Base-by-base conservation (phyloP, 2,329 filamentous ascomycete genomes). In the Aspergillus caelatus region DNA sequence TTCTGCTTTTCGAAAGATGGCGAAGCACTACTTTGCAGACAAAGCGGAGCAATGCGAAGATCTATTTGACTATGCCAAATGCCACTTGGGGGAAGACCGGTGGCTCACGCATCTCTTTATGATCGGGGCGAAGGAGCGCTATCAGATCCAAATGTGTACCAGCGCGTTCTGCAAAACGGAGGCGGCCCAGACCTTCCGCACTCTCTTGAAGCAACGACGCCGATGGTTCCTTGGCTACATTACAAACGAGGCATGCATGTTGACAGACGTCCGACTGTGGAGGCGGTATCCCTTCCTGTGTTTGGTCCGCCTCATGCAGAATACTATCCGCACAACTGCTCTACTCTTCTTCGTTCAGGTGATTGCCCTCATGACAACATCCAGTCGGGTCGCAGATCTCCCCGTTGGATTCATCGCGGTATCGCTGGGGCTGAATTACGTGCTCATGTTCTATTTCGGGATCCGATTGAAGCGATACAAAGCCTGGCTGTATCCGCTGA, bases 31-130 rank as follows among this genome's bases (percentile, higher is more conserved):
- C 80, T 99, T 99, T 77, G 93, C 94, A 45, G 94, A 97, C 79
- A 96, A 97, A 77, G 93, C 93, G 5, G 94, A 97, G 77, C 91
- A 96, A 74, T 97, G 93, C 73, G 92, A 96, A 64, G 94, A 98
- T 77, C 84, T 98, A 14, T 99, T 99, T 74, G 94, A 99, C 76
- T 98, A 94, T 75, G 93, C 92, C 62, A 98, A 98, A 80, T 94
- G 92, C 72, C 94, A 98, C 80, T 80, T 98, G 50, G 95, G 95
- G 45, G 95, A 98, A 78, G 95, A 99, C 79, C 87, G 94, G 67
- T 98, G 94, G 94, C 85, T 98, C 62, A 99, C 94, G 1, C 95
- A 99, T 82, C 85, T 99, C 63, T 97, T 99, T 84, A 99, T 99
- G 95, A 95, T 98, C 73, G 94, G 93, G 28, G 94, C 94, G 52